A percentile compares a stretch with the other conserved stretches of the same genome.
phyloP scores from a whole-genome alignment of 129 eudicot species.

The Solidago caesia region DNA sequence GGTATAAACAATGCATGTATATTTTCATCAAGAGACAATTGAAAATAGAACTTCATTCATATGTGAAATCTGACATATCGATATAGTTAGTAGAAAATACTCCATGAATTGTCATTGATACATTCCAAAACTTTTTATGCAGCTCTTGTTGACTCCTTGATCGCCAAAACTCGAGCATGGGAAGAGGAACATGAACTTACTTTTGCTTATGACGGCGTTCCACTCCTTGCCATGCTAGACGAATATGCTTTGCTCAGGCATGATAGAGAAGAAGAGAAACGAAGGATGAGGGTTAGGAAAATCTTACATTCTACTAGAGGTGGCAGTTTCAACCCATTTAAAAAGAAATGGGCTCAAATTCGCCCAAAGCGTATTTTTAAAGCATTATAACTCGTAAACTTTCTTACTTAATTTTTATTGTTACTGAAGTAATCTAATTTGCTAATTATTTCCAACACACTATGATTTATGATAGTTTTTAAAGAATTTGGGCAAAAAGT shows the following conservation, averaged over 20 bases:
- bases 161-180: slow-evolving; percentile 88
- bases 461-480: no score
- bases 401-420: no score
- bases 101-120: background rate
- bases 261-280: slow-evolving; percentile 97
- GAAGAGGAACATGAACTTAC: slow-evolving; percentile 80
- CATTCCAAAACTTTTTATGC: slow-evolving; percentile 23
- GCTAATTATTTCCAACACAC: no score
- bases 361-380: background rate
- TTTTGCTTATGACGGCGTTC: slow-evolving; percentile 95
- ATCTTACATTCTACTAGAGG: background rate
- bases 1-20: background rate
- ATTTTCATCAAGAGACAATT: background rate
- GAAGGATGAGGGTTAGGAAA: slow-evolving; percentile 76
- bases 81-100: background rate
- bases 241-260: slow-evolving; percentile 90
- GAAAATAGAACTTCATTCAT: background rate
- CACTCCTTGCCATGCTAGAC: slow-evolving; percentile 94
- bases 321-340: no score
- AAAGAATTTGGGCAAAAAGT: background rate
- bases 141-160: slow-evolving; percentile 90
- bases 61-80: slow-evolving; percentile 8
- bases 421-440: no score
- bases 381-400: background rate
- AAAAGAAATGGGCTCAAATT: background rate